phyloP scores from a whole-genome alignment of 225 moss, liverwort and hornwort species.

The Antitrichia curtipendula region DNA sequence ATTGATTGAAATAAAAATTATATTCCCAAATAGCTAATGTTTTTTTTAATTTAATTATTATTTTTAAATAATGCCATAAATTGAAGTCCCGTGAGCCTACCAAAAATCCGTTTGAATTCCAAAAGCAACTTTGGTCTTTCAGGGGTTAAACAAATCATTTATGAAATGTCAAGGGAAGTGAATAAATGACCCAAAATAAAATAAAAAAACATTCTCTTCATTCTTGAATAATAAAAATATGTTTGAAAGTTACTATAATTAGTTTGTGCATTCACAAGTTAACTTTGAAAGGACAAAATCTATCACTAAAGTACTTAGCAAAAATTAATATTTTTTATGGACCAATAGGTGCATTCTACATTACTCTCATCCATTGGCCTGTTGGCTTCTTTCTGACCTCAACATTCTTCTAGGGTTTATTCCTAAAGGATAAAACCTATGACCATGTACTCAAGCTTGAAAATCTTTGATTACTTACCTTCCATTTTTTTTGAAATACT shows the following conservation, averaged over 20 bases:
- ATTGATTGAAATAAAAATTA: neutral
- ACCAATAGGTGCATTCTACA: neutral
- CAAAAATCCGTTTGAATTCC: too few species aligned
- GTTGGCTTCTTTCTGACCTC: neutral
- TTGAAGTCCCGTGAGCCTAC: too few species aligned
- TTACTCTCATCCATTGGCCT: neutral
- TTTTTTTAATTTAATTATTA: too few species aligned
- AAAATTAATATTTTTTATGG: neutral
- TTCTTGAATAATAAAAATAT: neutral
- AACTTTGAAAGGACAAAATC: neutral
- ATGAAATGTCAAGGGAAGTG: neutral
- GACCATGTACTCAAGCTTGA: neutral
- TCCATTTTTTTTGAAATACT: neutral
- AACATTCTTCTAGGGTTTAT: neutral
- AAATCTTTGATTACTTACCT: fast-evolving
- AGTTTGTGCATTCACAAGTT: neutral
- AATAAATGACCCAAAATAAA: too few species aligned
- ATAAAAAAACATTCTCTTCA: neutral
- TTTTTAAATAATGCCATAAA: too few species aligned
- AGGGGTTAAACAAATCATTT: neutral
- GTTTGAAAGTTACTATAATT: neutral
- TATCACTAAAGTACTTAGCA: neutral
- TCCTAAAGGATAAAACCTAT: fast-evolving
- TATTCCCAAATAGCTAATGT: too few species aligned
- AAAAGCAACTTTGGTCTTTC: too few species aligned